Evolutionary conservation across 257 asterid genomes (phyloP).

Genomic region (Paraleonurus japonicus): DNA sequence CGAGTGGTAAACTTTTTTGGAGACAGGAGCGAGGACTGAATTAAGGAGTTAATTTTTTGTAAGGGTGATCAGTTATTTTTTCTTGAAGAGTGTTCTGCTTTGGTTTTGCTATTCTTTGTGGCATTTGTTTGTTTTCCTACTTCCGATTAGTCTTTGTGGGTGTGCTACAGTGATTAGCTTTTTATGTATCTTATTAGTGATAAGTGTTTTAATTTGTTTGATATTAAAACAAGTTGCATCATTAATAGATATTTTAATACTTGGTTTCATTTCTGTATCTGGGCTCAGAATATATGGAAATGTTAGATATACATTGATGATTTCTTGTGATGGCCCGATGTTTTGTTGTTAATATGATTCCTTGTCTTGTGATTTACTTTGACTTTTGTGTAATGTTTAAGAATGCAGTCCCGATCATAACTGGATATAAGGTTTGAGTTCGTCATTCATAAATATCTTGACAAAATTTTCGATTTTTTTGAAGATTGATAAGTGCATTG

Average conservation of each 20-base stretch:
- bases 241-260: conserved; percentile 5
- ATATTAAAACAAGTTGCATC: background rate
- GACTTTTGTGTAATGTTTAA: background rate
- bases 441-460: background rate
- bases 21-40: background rate
- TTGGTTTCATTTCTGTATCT: background rate
- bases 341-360: conserved; percentile 1
- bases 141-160: background rate
- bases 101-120: conserved; percentile 4
- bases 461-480: conserved; percentile 1
- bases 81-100: background rate
- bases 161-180: background rate
- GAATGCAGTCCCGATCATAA: background rate
- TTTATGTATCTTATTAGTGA: conserved; percentile 1
- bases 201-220: background rate
- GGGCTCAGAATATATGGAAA: background rate
- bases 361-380: background rate
- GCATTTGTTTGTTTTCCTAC: background rate
- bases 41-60: background rate
- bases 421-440: background rate
- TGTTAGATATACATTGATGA: background rate
- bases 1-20: background rate
- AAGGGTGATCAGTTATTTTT: background rate
- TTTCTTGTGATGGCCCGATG: background rate
- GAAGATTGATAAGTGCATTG: background rate